A percentile compares a stretch with the other conserved stretches of the same genome.
phyloP scores from a whole-genome alignment of 2,329 filamentous ascomycete genomes.

The Ascochyta pisi region DNA sequence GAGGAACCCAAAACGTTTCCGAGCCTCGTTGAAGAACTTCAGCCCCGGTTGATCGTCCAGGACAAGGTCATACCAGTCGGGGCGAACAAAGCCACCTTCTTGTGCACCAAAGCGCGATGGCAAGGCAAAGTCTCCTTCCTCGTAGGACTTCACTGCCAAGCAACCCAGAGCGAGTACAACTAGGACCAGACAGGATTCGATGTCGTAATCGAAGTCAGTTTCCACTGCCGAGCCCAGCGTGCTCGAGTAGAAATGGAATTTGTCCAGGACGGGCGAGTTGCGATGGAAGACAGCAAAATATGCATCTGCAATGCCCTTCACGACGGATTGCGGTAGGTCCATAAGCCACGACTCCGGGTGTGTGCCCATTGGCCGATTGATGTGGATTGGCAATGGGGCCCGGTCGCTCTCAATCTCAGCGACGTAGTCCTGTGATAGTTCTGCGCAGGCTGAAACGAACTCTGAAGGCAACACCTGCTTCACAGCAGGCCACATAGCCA shows the following conservation, averaged over 20 bases:
- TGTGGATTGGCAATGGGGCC: slow-evolving; percentile 52
- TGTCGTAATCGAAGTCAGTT: slow-evolving; percentile 59
- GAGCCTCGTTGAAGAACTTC: slow-evolving; percentile 62
- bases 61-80: slow-evolving; percentile 47
- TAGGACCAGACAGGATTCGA: slow-evolving; percentile 60
- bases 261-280: slow-evolving; percentile 61
- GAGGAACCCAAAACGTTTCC: slow-evolving; percentile 60
- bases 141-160: slow-evolving; percentile 57
- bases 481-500: slow-evolving; percentile 58
- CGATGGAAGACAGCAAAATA: slow-evolving; percentile 64
- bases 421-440: slow-evolving; percentile 57
- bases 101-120: slow-evolving; percentile 39
- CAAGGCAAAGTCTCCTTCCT: slow-evolving; percentile 57
- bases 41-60: slow-evolving; percentile 54
- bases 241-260: slow-evolving; percentile 59
- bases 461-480: slow-evolving; percentile 52
- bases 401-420: slow-evolving; percentile 58
- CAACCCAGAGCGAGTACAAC: slow-evolving; percentile 61
- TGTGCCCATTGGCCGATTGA: slow-evolving; percentile 43
- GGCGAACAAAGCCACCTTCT: slow-evolving; percentile 32
- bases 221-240: slow-evolving; percentile 59
- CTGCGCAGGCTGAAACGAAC: slow-evolving; percentile 48
- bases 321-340: slow-evolving; percentile 55
- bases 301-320: slow-evolving; percentile 60
- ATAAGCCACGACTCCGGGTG: slow-evolving; percentile 53